Percentiles rank a stretch among this genome's conserved stretches.
These are phyloP conservation scores for Ambrosiella xylebori DNA, from an alignment of 2,329 filamentous ascomycete genomes.

Conservation along the genomic window DNA sequence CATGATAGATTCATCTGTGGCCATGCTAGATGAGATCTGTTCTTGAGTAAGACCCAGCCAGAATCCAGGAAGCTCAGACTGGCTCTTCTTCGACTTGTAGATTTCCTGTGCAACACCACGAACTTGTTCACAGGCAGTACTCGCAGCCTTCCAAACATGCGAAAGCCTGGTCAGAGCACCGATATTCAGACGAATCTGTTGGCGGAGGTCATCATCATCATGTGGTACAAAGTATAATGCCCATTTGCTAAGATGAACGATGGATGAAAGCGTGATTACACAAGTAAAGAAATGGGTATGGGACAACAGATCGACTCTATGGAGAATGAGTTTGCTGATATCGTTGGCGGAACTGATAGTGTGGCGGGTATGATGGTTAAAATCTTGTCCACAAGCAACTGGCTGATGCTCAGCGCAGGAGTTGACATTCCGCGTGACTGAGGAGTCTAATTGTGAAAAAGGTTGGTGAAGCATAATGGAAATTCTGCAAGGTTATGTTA, in stretches of 20 bases:
- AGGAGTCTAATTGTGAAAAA: constrained; percentile 54
- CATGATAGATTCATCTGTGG: constrained; percentile 42
- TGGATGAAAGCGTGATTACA: constrained; percentile 58
- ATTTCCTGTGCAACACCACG: constrained; percentile 66
- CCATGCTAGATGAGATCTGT: constrained; percentile 36
- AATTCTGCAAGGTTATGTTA: constrained; percentile 23
- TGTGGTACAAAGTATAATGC: constrained; percentile 41
- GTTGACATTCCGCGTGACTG: constrained; percentile 39
- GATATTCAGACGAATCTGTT: constrained; percentile 63
- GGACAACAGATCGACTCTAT: constrained; percentile 52
- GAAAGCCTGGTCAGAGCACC: constrained; percentile 55
- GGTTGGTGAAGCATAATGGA: constrained; percentile 67
- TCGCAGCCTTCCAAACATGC: constrained; percentile 55
- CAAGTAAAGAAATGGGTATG: constrained; percentile 79
- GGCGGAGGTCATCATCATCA: constrained; percentile 50
- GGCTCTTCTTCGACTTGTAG: constrained; percentile 39
- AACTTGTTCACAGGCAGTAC: constrained; percentile 53
- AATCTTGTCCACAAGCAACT: constrained; percentile 31
- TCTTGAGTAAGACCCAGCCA: constrained; percentile 38
- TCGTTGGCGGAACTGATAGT: constrained; percentile 64
- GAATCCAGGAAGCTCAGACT: constrained; percentile 34
- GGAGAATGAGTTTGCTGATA: constrained; percentile 56
- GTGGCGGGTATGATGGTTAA: constrained; percentile 59
- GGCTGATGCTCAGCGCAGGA: constrained; percentile 47
- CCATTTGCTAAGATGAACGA: constrained; percentile 71